These are phyloP conservation scores for Xylaria hypoxylon DNA, from an alignment of 2,329 filamentous ascomycete genomes.

Conservation along the genomic window DNA sequence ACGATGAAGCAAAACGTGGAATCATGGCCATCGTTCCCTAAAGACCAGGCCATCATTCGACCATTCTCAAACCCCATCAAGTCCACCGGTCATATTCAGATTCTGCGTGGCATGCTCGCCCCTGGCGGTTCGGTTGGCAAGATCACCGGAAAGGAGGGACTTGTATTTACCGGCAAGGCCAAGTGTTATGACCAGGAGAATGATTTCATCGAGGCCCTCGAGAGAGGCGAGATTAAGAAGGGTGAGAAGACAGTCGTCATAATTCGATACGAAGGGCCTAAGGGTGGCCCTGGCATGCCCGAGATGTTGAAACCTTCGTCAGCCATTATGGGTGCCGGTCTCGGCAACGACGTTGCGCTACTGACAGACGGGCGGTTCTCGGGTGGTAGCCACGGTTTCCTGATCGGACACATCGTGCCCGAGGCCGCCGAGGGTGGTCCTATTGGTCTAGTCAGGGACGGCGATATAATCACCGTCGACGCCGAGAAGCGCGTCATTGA, in stretches of 20 bases:
- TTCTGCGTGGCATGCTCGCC: conserved; percentile 85
- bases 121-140: conserved; percentile 90
- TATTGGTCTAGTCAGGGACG: conserved; percentile 83
- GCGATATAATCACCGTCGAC: conserved; percentile 84
- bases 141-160: conserved; percentile 95
- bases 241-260: conserved; percentile 90
- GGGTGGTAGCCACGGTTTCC: conserved; percentile 85
- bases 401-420: conserved; percentile 88
- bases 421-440: conserved; percentile 89
- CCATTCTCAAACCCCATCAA: conserved; percentile 88
- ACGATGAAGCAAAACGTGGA: conserved; percentile 88
- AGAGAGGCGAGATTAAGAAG: conserved; percentile 81
- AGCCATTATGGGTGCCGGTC: conserved; percentile 89
- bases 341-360: conserved; percentile 80
- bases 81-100: conserved; percentile 86
- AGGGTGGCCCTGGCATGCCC: conserved; percentile 93
- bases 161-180: conserved; percentile 82
- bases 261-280: conserved; percentile 93
- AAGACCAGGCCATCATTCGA: conserved; percentile 84
- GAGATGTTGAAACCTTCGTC: conserved; percentile 95
- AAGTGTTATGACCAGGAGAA: conserved; percentile 87
- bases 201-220: conserved; percentile 81
- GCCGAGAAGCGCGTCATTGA: conserved; percentile 78
- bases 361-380: conserved; percentile 82
- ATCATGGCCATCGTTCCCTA: conserved; percentile 77